These are phyloP conservation scores for Dichotomopilus funicola DNA, from an alignment of 2,329 filamentous ascomycete genomes.

Conservation along the genomic window DNA sequence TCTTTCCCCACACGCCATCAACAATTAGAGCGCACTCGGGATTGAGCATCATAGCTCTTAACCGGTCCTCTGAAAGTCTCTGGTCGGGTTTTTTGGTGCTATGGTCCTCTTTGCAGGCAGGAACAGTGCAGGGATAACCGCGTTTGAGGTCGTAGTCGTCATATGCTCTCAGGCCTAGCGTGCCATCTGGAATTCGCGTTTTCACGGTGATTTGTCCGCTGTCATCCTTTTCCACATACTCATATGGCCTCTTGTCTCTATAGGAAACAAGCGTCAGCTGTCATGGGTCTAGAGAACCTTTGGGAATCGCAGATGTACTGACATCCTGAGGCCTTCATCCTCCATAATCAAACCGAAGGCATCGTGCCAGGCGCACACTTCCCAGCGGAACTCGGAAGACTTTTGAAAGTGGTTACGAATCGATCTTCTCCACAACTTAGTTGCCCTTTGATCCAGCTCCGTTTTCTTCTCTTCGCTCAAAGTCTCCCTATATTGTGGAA, in stretches of 20 bases:
- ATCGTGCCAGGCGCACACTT: neutral
- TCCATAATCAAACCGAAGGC: neutral
- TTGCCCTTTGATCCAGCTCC: neutral
- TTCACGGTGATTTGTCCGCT: neutral
- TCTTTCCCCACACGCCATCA: slow-evolving; percentile 1
- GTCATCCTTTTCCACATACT: neutral
- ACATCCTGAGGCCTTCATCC: neutral
- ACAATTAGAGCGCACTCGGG: neutral
- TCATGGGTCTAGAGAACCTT: neutral
- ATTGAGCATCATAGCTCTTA: neutral
- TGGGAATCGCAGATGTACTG: neutral
- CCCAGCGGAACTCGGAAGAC: slow-evolving; percentile 5
- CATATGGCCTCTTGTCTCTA: slow-evolving; percentile 1
- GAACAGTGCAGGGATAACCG: neutral
- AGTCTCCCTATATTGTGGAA: neutral
- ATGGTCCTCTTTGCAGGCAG: neutral
- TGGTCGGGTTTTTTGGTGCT: neutral
- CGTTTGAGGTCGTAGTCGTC: neutral
- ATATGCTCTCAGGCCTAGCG: neutral
- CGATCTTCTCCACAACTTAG: neutral
- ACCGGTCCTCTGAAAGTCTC: neutral
- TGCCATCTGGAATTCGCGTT: neutral
- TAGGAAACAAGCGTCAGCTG: neutral
- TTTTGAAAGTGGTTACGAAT: neutral
- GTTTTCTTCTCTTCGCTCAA: slow-evolving; percentile 2